phyloP scores from a whole-genome alignment of 2,329 filamentous ascomycete genomes.

The Diaporthe sp. region DNA sequence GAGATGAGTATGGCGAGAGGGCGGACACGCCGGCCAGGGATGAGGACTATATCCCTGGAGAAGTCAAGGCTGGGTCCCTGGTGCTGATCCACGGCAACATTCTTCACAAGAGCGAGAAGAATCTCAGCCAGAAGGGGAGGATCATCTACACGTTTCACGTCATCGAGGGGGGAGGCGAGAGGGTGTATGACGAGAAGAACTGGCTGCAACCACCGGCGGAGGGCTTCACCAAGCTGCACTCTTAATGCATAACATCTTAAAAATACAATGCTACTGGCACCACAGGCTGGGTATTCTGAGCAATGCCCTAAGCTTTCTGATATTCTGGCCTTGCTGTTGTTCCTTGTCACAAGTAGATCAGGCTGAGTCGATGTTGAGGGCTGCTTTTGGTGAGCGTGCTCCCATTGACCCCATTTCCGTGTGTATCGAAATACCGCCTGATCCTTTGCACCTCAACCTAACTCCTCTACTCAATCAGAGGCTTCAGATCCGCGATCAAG shows the following conservation, averaged over 20 bases:
- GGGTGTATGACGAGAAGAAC: conserved; percentile 85
- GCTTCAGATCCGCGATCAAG: conserved; percentile 31
- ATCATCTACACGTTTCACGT: conserved; percentile 99
- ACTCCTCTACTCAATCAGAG: not conserved
- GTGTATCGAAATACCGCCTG: not conserved
- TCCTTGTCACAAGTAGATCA: no score
- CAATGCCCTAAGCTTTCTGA: not conserved
- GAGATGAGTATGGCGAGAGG: conserved; percentile 58
- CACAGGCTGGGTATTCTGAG: not conserved
- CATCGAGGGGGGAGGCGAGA: conserved; percentile 78
- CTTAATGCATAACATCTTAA: conserved; percentile 38
- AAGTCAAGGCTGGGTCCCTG: conserved; percentile 90
- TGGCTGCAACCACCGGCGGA: conserved; percentile 89
- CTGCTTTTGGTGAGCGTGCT: not conserved
- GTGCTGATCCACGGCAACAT: conserved; percentile 97
- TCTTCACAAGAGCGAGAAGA: conserved; percentile 95
- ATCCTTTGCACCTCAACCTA: no score
- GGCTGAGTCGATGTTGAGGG: no score
- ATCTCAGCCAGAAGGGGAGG: conserved; percentile 84
- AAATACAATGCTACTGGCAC: not conserved
- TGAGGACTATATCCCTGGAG: conserved; percentile 78
- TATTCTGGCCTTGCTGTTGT: not conserved
- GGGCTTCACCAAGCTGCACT: conserved; percentile 79
- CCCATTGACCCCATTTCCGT: not conserved
- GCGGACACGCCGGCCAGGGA: conserved; percentile 51